phyloP scores from a whole-genome alignment of 179 eudicot species.

The Gypsophila paniculata region DNA sequence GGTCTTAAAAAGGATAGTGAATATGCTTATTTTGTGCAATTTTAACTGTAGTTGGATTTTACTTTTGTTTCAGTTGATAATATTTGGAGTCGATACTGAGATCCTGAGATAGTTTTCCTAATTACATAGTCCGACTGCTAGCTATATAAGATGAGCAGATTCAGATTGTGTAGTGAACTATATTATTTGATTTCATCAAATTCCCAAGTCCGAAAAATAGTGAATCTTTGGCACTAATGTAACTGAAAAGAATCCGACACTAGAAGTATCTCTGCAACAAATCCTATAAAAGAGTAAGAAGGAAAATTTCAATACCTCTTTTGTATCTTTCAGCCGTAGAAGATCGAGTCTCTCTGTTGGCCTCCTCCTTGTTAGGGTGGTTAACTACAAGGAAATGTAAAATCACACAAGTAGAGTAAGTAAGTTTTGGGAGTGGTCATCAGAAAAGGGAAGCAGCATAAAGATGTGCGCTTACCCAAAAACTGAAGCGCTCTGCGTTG shows the following conservation, averaged over 20 bases:
- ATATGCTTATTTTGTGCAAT: too few species aligned
- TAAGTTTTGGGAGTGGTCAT: background rate
- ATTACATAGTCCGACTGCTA: background rate
- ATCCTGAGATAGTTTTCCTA: background rate
- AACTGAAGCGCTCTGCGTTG: conserved; percentile 93
- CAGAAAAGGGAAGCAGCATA: conserved; percentile 3
- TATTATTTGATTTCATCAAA: background rate
- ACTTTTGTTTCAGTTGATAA: background rate
- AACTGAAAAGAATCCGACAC: background rate
- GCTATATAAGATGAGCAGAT: too few species aligned
- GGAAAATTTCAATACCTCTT: conserved; percentile 55
- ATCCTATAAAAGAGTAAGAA: background rate
- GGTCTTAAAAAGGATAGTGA: background rate
- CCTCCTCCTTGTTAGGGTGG: conserved; percentile 61
- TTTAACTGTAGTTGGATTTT: background rate
- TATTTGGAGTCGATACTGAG: background rate
- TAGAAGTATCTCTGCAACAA: background rate
- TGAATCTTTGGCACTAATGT: too few species aligned
- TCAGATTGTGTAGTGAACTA: background rate
- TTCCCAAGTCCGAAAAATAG: background rate
- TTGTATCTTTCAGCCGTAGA: conserved; percentile 71
- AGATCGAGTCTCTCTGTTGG: conserved; percentile 81
- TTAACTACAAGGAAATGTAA: conserved; percentile 43
- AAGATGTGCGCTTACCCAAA: conserved; percentile 61
- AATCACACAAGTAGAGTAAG: conserved; percentile 6